Evolutionary conservation across 805 yeast genomes (phyloP).

Genomic region (Cyberlindnera japonica): DNA sequence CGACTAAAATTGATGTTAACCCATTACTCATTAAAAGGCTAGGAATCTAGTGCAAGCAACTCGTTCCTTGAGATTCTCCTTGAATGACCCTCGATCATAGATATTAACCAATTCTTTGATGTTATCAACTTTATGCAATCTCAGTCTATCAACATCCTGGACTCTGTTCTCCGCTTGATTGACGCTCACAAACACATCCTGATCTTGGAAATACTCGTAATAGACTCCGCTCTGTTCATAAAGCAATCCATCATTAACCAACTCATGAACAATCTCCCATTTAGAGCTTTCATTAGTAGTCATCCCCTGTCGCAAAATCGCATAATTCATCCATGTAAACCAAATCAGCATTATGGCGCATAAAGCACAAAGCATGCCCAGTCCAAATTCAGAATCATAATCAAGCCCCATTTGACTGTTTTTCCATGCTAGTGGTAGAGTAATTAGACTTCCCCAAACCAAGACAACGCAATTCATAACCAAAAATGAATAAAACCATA

Average conservation of each 20-base stretch:
- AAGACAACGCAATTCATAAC: conserved; percentile 43
- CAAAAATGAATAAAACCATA: conserved; percentile 57
- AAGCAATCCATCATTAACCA: conserved; percentile 40
- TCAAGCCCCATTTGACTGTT: conserved; percentile 3
- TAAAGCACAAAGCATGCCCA: conserved; percentile 42
- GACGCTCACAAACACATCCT: conserved; percentile 23
- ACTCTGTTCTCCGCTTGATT: conserved; percentile 17
- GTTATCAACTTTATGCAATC: conserved; percentile 6
- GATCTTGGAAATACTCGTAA: conserved; percentile 22
- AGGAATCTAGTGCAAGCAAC: conserved; percentile 11
- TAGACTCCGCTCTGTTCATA: conserved; percentile 16
- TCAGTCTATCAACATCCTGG: conserved; percentile 5
- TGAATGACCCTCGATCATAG: conserved; percentile 23
- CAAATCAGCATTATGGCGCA: conserved; percentile 42
- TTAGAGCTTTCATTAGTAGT: conserved; percentile 73
- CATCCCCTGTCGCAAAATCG: conserved; percentile 57
- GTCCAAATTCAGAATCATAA: conserved; percentile 10
- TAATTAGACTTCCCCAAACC: conserved; percentile 39
- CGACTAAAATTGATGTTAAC: conserved; percentile 9
- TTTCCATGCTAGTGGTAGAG: conserved; percentile 8
- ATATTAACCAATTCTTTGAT: conserved; percentile 19
- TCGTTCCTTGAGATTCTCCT: conserved; percentile 19
- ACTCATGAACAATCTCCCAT: conserved; percentile 62
- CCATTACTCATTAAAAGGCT: conserved; percentile 20
- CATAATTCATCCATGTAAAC: conserved; percentile 43